Evolutionary conservation across 768 basidiomycete species (phyloP).

Genomic region (Hericium erinaceus): DNA sequence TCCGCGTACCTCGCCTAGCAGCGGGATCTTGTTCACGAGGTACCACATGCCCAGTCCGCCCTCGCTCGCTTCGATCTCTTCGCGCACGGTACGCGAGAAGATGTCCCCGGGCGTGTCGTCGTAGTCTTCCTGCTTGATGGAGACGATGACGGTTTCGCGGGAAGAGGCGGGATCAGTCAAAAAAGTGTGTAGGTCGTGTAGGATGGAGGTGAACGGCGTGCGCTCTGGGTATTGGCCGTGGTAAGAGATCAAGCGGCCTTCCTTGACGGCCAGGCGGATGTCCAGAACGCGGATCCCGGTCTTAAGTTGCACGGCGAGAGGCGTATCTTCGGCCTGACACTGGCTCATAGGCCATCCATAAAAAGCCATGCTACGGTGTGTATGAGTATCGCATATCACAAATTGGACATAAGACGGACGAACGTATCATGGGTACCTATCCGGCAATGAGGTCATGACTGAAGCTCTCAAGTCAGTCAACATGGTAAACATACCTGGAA

Average conservation of each 20-base stretch:
- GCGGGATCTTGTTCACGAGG: conserved; percentile 72
- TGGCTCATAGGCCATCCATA: conserved; percentile 84
- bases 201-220: conserved; percentile 56
- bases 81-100: conserved; percentile 59
- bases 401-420: conserved; percentile 15
- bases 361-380: conserved; percentile 56
- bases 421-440: conserved; percentile 56
- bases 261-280: conserved; percentile 63
- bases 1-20: conserved; percentile 76
- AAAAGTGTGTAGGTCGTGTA: conserved; percentile 52
- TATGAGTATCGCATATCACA: not conserved
- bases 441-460: conserved; percentile 24
- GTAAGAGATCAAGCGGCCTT: conserved; percentile 61
- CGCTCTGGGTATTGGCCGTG: conserved; percentile 72
- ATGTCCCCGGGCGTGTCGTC: conserved; percentile 29
- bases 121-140: conserved; percentile 83
- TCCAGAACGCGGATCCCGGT: conserved; percentile 79
- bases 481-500: conserved; percentile 49
- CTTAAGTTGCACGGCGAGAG: conserved; percentile 58
- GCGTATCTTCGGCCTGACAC: conserved; percentile 61
- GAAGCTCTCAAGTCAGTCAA: conserved; percentile 15
- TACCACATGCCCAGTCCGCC: conserved; percentile 64
- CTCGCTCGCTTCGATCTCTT: conserved; percentile 50
- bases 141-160: conserved; percentile 75
- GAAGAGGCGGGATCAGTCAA: conserved; percentile 46